phyloP scores from a whole-genome alignment of 805 yeast genomes.

The Saccharomycopsis oosterbeekiorum region DNA sequence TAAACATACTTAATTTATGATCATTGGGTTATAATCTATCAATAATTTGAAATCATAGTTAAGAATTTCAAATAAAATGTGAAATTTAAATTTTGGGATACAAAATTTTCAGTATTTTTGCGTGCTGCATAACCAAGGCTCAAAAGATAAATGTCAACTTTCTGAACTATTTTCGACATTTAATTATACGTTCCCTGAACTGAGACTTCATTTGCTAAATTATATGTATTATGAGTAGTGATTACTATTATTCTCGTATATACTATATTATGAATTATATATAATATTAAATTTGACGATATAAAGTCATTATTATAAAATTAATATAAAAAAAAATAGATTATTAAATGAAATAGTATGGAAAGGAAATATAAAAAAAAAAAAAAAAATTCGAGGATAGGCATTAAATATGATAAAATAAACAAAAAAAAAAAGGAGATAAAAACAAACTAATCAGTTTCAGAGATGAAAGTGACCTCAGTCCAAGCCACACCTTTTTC shows the following conservation, averaged over 20 bases:
- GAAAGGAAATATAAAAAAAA: not conserved
- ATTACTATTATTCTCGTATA: not conserved
- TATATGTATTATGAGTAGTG: not conserved
- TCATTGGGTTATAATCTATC: not conserved
- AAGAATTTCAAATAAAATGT: not conserved
- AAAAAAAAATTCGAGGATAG: not conserved
- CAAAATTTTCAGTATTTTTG: not conserved
- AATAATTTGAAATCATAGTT: not conserved
- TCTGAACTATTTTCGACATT: no score
- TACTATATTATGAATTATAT: not conserved
- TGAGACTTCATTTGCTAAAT: no score
- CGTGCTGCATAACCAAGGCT: not conserved
- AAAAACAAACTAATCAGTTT: not conserved
- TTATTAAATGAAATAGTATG: not conserved
- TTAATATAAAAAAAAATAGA: not conserved
- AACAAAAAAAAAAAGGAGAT: not conserved
- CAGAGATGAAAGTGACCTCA: conserved; percentile 73
- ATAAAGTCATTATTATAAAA: no score
- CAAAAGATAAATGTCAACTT: not conserved
- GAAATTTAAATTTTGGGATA: not conserved
- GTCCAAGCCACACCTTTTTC: conserved; percentile 62
- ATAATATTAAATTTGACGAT: no score
- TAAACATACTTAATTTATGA: not conserved
- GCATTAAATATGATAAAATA: not conserved
- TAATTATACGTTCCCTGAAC: no score